Conservation (phyloP, 306 rosid genomes). For the Prunus davidiana region DNA sequence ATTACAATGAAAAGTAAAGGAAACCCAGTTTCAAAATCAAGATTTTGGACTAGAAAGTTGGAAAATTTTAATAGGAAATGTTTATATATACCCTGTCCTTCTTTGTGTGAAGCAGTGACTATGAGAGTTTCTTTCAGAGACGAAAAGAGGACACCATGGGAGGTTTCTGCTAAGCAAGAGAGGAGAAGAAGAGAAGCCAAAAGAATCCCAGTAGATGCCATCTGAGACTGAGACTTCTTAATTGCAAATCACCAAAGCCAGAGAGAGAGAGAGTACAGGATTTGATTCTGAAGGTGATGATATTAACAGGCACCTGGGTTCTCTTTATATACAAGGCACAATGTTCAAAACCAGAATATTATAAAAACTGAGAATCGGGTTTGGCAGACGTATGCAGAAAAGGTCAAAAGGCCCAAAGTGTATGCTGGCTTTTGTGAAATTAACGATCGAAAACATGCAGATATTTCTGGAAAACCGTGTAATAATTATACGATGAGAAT, state of each 20-base stretch:
- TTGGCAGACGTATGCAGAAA: background rate
- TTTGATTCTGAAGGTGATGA: constrained; percentile 9
- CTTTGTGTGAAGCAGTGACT: constrained; percentile 65
- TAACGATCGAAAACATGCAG: background rate
- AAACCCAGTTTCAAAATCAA: background rate
- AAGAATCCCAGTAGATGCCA: constrained; percentile 56
- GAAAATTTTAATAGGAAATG: background rate
- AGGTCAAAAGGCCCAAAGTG: constrained; percentile 15
- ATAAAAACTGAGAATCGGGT: background rate
- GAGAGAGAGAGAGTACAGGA: constrained; percentile 7
- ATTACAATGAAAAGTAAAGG: background rate
- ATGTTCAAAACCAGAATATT: background rate
- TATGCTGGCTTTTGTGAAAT: background rate
- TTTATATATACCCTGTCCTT: constrained; percentile 51
- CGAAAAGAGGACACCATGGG: constrained; percentile 54
- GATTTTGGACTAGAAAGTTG: background rate
- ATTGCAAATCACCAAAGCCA: constrained; percentile 1
- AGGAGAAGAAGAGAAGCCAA: constrained; percentile 51
- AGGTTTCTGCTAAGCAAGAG: constrained; percentile 44
- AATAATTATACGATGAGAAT: background rate
- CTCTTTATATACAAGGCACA: constrained; percentile 24
- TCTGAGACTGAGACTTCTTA: constrained; percentile 1
- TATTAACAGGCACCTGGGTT: background rate
- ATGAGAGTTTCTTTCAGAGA: constrained; percentile 47
- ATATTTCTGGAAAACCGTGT: background rate